These are phyloP conservation scores for Chlorella sorokiniana DNA, from an alignment of 139 green algal species.

Conservation along the genomic window DNA sequence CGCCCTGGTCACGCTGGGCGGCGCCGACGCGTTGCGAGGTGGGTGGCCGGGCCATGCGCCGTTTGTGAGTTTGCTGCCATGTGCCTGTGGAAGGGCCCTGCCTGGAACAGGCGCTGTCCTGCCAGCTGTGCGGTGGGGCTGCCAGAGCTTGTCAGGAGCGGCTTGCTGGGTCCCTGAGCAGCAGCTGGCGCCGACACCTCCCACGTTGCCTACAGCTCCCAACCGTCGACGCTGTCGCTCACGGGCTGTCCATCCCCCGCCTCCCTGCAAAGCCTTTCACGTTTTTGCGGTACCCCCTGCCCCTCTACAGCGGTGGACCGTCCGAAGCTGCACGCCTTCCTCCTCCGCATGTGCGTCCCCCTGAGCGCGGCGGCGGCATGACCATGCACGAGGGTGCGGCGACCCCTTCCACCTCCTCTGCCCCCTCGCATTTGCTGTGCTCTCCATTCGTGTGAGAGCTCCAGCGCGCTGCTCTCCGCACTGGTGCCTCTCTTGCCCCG, in stretches of 20 bases:
- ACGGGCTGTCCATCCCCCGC: not conserved
- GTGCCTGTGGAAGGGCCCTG: no score
- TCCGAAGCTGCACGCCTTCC: slow-evolving; percentile 62
- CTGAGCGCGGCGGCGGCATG: slow-evolving; percentile 77
- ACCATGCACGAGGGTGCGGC: slow-evolving; percentile 83
- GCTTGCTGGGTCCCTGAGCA: not conserved
- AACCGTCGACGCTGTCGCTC: not conserved
- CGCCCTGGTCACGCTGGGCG: slow-evolving; percentile 83
- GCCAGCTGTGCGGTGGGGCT: no score
- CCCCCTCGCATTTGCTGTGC: no score
- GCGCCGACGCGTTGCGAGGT: slow-evolving; percentile 59
- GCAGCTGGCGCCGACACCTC: not conserved
- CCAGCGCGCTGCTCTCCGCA: no score
- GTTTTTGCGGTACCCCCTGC: no score
- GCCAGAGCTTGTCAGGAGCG: not conserved
- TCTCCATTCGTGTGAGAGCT: no score
- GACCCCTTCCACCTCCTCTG: no score
- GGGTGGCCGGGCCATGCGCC: no score
- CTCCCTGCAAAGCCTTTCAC: not conserved
- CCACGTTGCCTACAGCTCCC: not conserved
- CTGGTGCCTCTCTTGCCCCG: no score
- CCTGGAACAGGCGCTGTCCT: no score
- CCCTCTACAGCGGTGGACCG: slow-evolving; percentile 51
- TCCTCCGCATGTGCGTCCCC: slow-evolving; percentile 76
- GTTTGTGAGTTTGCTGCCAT: no score